Base-by-base conservation (phyloP, 2,329 filamentous ascomycete genomes). In the Aspergillus nomiae region DNA sequence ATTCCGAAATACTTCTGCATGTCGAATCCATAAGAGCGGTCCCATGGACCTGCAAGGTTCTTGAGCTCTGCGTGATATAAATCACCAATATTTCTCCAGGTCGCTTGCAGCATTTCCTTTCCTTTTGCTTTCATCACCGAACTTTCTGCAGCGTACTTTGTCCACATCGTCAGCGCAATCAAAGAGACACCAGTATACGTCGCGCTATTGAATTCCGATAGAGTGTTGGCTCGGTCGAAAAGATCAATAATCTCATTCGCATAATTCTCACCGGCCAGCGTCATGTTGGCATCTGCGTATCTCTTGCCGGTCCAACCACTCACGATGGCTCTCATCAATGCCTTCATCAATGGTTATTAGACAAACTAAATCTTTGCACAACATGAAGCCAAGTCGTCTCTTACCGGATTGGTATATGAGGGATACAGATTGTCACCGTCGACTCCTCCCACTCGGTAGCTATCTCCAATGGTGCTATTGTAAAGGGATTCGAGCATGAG, bases 11-110 rank as follows among this genome's bases (percentile, higher is more conserved):
- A 89, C 8, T 81, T 77, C 60, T 87, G 88, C 86, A 89, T 88
- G 63, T 89, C 86, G 62, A 84, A 89, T 0, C 86, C 86, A 65
- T 89, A 89, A 0, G 83, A 79, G 0, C 87, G 82, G 71, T 89
- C 87, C 87, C 87, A 89, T 0, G 87, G 87, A 0, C 87, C 87
- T 2, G 87, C 87, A 55, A 89, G 81, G 64, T 89, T 89, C 66
- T 81, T 84, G 75, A 89, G 73, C 2, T 82, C 14, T 24, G 48
- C 58, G 41, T 59, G 58, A 30, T 59, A 59, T 16, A 59, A 21
- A 4, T 54, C 21, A 9, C 48, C 46, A 34, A 59, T 80, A 0
- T 86, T 83, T 59, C 89, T 85, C 78, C 86, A 89, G 73, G 12
- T 80, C 76, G 82, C 89, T 86, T 32, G 86, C 68, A 0, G 85